Percentiles rank a stretch among this genome's conserved stretches.
Evolutionary conservation across 2,329 filamentous ascomycete genomes (phyloP).

Genomic region (Colletotrichum shisoi): DNA sequence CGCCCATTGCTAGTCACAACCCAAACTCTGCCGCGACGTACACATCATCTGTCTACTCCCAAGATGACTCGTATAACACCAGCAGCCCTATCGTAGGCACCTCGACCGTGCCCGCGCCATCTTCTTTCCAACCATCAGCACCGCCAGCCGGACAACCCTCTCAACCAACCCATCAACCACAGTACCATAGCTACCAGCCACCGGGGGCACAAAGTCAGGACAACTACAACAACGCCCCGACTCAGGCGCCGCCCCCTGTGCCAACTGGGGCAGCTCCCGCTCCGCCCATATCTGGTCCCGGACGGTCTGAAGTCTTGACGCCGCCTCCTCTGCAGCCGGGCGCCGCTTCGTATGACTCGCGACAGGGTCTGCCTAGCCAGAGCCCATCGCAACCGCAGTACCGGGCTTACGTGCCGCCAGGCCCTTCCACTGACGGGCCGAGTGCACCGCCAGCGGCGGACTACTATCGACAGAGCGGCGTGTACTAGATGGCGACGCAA

Average conservation of each 20-base stretch:
- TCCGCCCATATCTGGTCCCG: slow-evolving; percentile 51
- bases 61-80: slow-evolving; percentile 60
- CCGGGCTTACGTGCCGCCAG: slow-evolving; percentile 66
- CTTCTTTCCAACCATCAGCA: slow-evolving; percentile 38
- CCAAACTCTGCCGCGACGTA: slow-evolving; percentile 55
- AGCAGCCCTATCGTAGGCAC: slow-evolving; percentile 44
- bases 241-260: slow-evolving; percentile 46
- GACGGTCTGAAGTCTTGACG: slow-evolving; percentile 39
- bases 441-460: slow-evolving; percentile 63
- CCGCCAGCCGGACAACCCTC: slow-evolving; percentile 35
- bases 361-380: slow-evolving; percentile 62
- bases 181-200: slow-evolving; percentile 56
- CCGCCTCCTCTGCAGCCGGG: slow-evolving; percentile 56
- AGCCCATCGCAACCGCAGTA: slow-evolving; percentile 58
- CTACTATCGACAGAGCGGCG: slow-evolving; percentile 61
- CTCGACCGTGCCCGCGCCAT: slow-evolving; percentile 45
- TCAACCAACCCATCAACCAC: slow-evolving; percentile 44
- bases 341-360: slow-evolving; percentile 58
- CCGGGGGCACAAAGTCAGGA: slow-evolving; percentile 45
- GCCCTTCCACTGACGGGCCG: slow-evolving; percentile 49
- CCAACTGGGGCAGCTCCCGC: slow-evolving; percentile 53
- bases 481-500: slow-evolving; percentile 40
- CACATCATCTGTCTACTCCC: slow-evolving; percentile 58
- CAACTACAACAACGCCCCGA: slow-evolving; percentile 46
- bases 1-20: slow-evolving; percentile 68